Evolutionary conservation across 1,284 basidiomycete species (phyloP).

Genomic region (Xerocomus minutiporus): DNA sequence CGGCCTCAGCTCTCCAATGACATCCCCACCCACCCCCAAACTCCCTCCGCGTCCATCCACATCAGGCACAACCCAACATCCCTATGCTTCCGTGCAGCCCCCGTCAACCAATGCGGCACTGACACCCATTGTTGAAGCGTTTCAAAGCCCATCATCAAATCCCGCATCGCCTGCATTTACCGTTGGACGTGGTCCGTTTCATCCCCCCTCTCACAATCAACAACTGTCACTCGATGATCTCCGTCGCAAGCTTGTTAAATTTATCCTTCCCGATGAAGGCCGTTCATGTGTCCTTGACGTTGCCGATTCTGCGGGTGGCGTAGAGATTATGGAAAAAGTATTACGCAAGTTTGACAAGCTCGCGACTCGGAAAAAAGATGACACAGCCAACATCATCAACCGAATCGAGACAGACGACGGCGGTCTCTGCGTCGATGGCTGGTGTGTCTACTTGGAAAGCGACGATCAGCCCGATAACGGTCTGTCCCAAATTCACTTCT

Average conservation of each 20-base stretch:
- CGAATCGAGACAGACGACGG: slow-evolving; percentile 57
- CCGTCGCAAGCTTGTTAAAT: slow-evolving; percentile 79
- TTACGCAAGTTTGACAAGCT: slow-evolving; percentile 85
- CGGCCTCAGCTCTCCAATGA: slow-evolving; percentile 35
- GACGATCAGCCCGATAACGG: slow-evolving; percentile 56
- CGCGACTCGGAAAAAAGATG: slow-evolving; percentile 44
- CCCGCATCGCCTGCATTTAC: slow-evolving; percentile 51
- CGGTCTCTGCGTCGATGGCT: slow-evolving; percentile 78
- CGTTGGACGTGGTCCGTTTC: slow-evolving; percentile 55
- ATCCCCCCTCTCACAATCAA: slow-evolving; percentile 40
- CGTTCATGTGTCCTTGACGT: slow-evolving; percentile 77
- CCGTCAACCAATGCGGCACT: slow-evolving; percentile 38
- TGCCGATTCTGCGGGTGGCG: slow-evolving; percentile 69
- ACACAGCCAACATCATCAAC: slow-evolving; percentile 42
- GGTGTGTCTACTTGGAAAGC: slow-evolving; percentile 75
- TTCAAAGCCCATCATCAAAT: slow-evolving; percentile 37
- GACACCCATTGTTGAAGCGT: slow-evolving; percentile 69
- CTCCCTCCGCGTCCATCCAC: slow-evolving; percentile 39
- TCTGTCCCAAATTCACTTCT: slow-evolving; percentile 31
- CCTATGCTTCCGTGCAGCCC: slow-evolving; percentile 49
- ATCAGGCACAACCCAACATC: slow-evolving; percentile 41
- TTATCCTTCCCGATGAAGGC: slow-evolving; percentile 74
- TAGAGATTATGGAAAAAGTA: slow-evolving; percentile 82
- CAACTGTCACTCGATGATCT: slow-evolving; percentile 72
- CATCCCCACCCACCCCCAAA: slow-evolving; percentile 34